Base-by-base conservation (phyloP, 2,329 filamentous ascomycete genomes). In the Fusarium napiforme region DNA sequence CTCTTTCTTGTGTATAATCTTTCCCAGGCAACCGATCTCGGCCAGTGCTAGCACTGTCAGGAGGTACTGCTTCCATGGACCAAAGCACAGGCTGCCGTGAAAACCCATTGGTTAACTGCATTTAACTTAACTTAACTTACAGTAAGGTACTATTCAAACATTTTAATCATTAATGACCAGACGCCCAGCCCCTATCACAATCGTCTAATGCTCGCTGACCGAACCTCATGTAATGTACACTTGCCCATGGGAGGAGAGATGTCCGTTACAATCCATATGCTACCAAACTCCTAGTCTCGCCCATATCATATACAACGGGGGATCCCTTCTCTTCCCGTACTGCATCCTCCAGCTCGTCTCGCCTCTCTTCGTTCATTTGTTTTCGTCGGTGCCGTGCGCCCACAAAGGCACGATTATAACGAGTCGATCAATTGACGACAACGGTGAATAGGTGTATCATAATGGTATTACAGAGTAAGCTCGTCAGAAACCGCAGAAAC, bases 241-340 rank as follows among this genome's bases (percentile, higher is more conserved):
- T 82, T 76, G 79, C 81, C 83, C 81, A 84, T 83, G 80, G 82
- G 86, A 86, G 85, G 84, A 87, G 86, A 86, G 85, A 87, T 86
- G 82, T 85, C 83, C 82, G 82, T 84, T 82, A 81, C 82, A 82
- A 85, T 59, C 56, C 56, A 52, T 36, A 59, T 78, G 77, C 75
- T 75, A 72, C 77, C 76, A 77, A 77, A 79, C 77, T 77, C 77
- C 77, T 78, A 76, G 59, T 66, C 58, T 75, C 78, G 73, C 78
- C 78, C 78, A 78, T 79, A 70, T 66, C 67, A 70, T 66, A 77
- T 79, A 79, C 79, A 79, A 78, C 74, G 67, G 67, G 70, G 63
- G n/a, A 57, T 58, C 56, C 32, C 55, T 59, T 60, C 57, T 43
- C 52, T 28, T 62, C 73, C 74, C 71, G 56, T 69, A 49, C 57